Conservation (phyloP, 768 basidiomycete genomes). For the Tephrocybe sp. region DNA sequence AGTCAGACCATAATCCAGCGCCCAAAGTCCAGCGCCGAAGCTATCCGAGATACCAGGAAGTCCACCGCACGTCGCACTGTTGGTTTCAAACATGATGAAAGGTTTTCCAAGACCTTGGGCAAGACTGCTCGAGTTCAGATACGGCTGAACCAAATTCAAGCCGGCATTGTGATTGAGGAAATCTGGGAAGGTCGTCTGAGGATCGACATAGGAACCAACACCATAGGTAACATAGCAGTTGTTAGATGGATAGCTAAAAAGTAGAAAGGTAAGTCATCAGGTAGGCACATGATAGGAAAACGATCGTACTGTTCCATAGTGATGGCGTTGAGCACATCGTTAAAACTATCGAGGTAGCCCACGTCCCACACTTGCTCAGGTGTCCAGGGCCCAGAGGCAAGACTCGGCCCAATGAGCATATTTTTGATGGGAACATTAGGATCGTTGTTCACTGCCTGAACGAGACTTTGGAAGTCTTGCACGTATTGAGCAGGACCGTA, state of each 20-base stretch:
- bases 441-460: conserved; percentile 37
- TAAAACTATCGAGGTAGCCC: conserved; percentile 45
- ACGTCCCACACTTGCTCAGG: conserved; percentile 50
- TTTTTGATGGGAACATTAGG: conserved; percentile 32
- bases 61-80: conserved; percentile 69
- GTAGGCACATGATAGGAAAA: not conserved
- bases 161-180: conserved; percentile 65
- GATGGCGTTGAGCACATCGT: conserved; percentile 40
- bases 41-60: conserved; percentile 62
- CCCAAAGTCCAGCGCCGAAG: conserved; percentile 69
- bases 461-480: conserved; percentile 45
- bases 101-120: conserved; percentile 45
- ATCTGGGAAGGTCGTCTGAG: conserved; percentile 46
- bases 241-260: conserved; percentile 49
- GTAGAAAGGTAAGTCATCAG: not conserved
- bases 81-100: conserved; percentile 72
- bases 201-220: conserved; percentile 36
- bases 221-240: conserved; percentile 59
- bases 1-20: conserved; percentile 60
- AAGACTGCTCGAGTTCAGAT: conserved; percentile 46
- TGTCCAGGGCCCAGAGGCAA: conserved; percentile 56
- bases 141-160: conserved; percentile 47
- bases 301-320: conserved; percentile 57
- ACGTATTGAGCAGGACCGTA: conserved; percentile 44
- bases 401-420: conserved; percentile 61